Evolutionary conservation across 2,329 filamentous ascomycete genomes (phyloP).

Genomic region (Lachnellula subtilissima): DNA sequence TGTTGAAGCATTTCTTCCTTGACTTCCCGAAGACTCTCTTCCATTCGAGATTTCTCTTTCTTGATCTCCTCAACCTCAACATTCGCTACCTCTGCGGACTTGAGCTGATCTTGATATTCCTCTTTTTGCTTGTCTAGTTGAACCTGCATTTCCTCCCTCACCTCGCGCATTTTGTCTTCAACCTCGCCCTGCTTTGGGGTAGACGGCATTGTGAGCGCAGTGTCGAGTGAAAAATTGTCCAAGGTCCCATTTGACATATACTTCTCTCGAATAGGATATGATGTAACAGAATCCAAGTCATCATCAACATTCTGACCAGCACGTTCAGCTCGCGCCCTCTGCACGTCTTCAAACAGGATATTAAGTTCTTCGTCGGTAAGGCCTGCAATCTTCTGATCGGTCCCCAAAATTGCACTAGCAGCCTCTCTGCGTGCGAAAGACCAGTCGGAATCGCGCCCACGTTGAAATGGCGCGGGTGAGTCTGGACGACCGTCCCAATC

Average conservation of each 20-base stretch:
- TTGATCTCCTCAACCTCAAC: constrained; percentile 79
- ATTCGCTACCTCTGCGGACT: constrained; percentile 67
- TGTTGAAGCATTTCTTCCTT: constrained; percentile 89
- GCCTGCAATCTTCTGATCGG: constrained; percentile 85
- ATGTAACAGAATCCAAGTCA: constrained; percentile 82
- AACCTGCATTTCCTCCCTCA: constrained; percentile 76
- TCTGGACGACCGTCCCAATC: constrained; percentile 68
- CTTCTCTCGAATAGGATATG: constrained; percentile 85
- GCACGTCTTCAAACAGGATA: constrained; percentile 87
- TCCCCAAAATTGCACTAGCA: constrained; percentile 82
- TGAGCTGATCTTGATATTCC: constrained; percentile 73
- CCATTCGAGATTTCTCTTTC: constrained; percentile 80
- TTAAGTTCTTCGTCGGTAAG: constrained; percentile 93
- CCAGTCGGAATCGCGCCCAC: constrained; percentile 84
- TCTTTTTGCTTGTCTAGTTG: constrained; percentile 82
- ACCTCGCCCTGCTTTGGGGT: constrained; percentile 76
- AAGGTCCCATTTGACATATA: constrained; percentile 92
- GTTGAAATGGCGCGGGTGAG: constrained; percentile 68
- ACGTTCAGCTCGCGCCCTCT: constrained; percentile 73
- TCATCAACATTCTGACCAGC: constrained; percentile 78
- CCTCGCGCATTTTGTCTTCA: constrained; percentile 68
- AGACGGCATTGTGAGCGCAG: constrained; percentile 86
- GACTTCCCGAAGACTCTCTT: constrained; percentile 68
- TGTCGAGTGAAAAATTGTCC: constrained; percentile 95
- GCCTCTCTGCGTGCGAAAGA: constrained; percentile 89